These are phyloP conservation scores for Prunus dulcis DNA, from an alignment of 306 rosid genomes.

Conservation along the genomic window DNA sequence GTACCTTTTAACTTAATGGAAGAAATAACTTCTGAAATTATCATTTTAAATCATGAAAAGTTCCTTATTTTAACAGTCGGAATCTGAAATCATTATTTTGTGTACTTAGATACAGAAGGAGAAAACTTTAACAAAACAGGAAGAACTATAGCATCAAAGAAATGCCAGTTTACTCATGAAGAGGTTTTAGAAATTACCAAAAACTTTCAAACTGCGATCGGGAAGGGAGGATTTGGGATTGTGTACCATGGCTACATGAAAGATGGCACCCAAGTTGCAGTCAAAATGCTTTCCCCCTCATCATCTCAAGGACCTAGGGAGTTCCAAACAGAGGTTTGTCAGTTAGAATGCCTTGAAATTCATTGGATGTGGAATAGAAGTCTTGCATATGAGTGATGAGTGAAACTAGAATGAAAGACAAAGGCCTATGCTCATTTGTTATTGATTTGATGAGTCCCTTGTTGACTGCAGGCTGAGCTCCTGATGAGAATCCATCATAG, in stretches of 20 bases:
- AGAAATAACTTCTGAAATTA: neutral
- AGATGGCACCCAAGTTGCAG: constrained; percentile 60
- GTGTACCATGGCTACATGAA: constrained; percentile 53
- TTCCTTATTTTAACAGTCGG: neutral
- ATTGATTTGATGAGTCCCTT: neutral
- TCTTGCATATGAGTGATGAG: neutral
- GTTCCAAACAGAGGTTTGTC: constrained; percentile 61
- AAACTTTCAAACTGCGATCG: constrained; percentile 45
- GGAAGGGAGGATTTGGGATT: constrained; percentile 69
- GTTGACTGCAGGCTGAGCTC: constrained; percentile 52
- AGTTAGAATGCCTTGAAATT: neutral
- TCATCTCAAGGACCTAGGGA: constrained; percentile 72
- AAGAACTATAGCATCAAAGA: constrained; percentile 46
- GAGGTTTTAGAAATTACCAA: constrained; percentile 53
- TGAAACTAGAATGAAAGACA: neutral
- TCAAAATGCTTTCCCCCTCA: constrained; percentile 58
- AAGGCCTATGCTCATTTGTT: neutral
- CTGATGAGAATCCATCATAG: constrained; percentile 59
- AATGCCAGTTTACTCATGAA: constrained; percentile 41
- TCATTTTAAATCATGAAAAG: neutral
- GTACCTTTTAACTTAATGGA: constrained; percentile 13
- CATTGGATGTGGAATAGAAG: neutral
- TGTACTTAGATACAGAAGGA: constrained; percentile 29
- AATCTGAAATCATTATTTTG: neutral
- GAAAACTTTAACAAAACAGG: constrained; percentile 22